Evolutionary conservation across 2,329 filamentous ascomycete genomes (phyloP), one percentile per base, ranked within the genome.

Genomic region (Metarhizium humberi): DNA sequence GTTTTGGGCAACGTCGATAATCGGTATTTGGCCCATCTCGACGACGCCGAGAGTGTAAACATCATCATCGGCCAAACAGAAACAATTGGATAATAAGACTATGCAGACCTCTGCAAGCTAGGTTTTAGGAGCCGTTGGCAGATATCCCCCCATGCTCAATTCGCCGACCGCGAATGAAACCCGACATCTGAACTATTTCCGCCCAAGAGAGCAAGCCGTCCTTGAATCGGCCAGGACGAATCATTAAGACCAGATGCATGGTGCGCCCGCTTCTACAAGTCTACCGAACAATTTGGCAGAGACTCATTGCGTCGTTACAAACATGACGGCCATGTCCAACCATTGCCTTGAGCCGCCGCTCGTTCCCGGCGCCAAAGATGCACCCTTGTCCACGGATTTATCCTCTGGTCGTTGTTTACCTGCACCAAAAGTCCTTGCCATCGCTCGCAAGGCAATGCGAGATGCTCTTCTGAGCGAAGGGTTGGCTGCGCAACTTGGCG

Each of bases 371-470:
- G 38, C 7, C 10, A 7, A 13, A 16, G 38, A 40, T 5, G 38
- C 14, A 11, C 5, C 38, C 11, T 40, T 40, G 3, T 14, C 38
- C 5, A 5, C 38, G 11, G 38, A 16, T 16, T 40, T 11, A 14
- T 16, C 14, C 14, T 0, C 38, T 16, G 38, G 38, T 1, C 11
- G 8, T 11, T n/a, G 8, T 1, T 40, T 16, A 16, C 38, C 38
- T 40, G 38, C 38, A 11, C 14, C 13, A 7, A 5, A 88, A 67
- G 83, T 89, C 59, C 80, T 89, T 53, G 75, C 75, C 55, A 75
- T 88, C 51, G 84, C 83, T 38, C 79, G 79, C 61, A 81, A 87
- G 62, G 84, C 84, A 47, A 86, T 90, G 79, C 78, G 79, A 58
- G 78, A 76, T 62, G 86, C 86, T 54, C 73, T 86, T 55, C 78